Evolutionary conservation across 805 yeast species (phyloP), one percentile per base, ranked within the genome.

Genomic region (Yamadazyma ubonensis): DNA sequence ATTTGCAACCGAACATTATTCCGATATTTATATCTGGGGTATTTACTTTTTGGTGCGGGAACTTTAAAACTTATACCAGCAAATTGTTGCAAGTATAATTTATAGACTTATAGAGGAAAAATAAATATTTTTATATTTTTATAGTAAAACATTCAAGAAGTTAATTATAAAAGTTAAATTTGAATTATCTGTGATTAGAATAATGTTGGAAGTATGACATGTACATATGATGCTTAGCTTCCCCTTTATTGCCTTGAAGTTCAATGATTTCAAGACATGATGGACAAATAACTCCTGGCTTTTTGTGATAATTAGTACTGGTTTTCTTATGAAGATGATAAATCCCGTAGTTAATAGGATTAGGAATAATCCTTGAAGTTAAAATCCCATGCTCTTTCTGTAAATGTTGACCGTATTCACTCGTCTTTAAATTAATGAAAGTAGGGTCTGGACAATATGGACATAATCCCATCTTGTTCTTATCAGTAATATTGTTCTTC

Each of bases 281-380:
- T 11, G 41, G 41, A 32, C 41, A 38, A 15, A 38, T 28, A 4
- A 38, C 41, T 26, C 41, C 41, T 6, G 27, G 31, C 15, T 31
- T 30, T 22, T 20, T 12, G 14, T 36, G 16, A 19, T 15, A 11
- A 17, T 31, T 30, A 5, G 20, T 9, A 31, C 41, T 38, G 32
- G 31, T 30, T 17, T 18, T 25, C 32, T 38, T 38, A 8, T 15
- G 27, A 9, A 38, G 23, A 6, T 32, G 5, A 18, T 32, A 39
- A 5, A 21, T 21, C 17, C 42, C 42, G 16, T 39, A 25, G n/a
- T 25, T 33, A 14, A 39, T 10, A 7, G 42, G 42, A 17, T 28
- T 39, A 16, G 42, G 42, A 14, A 39, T 39, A 2, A 39, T 34
- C 30, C 33, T 12, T 12, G 33, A 27, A 14, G 42, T 30, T 16